A percentile compares a stretch with the other conserved stretches of the same genome.
Conservation (phyloP, 2,329 filamentous ascomycete species). For the Aureobasidium mangrovei region DNA sequence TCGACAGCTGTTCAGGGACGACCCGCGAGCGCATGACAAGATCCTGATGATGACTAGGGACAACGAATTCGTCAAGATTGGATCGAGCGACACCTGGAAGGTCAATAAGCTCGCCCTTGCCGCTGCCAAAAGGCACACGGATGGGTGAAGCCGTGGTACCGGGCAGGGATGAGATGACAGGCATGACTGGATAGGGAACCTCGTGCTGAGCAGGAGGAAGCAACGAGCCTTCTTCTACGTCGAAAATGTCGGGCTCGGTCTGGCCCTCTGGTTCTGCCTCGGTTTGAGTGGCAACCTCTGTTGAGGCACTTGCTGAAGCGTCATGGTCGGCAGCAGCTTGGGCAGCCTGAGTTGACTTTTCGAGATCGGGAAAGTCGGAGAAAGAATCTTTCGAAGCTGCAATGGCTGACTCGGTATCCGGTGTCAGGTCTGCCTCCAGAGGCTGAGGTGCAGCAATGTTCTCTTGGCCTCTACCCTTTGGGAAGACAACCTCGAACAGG, state of each 20-base stretch:
- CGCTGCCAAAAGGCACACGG: slow-evolving; percentile 77
- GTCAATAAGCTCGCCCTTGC: slow-evolving; percentile 85
- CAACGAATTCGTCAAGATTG: slow-evolving; percentile 62
- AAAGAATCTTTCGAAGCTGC: not conserved
- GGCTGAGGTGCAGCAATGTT: slow-evolving; percentile 1
- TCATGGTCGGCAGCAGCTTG: not conserved
- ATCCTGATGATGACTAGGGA: slow-evolving; percentile 53
- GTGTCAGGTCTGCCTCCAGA: not conserved
- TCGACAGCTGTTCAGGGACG: slow-evolving; percentile 60
- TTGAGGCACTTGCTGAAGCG: not conserved
- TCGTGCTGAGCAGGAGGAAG: slow-evolving; percentile 70
- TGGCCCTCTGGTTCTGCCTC: not conserved
- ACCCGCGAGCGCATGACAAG: slow-evolving; percentile 74
- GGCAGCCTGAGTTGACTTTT: not conserved
- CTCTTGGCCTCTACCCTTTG: slow-evolving; percentile 49
- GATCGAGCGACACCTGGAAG: slow-evolving; percentile 75
- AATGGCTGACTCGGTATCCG: not conserved
- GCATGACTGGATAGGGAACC: slow-evolving; percentile 71
- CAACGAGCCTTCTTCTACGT: slow-evolving; percentile 35
- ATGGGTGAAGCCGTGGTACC: slow-evolving; percentile 95
- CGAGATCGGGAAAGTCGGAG: not conserved
- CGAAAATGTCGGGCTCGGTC: slow-evolving; percentile 16
- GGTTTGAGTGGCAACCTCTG: not conserved
- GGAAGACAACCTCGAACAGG: slow-evolving; percentile 79
- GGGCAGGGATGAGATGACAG: slow-evolving; percentile 74